Evolutionary conservation across 768 basidiomycete genomes (phyloP).

Genomic region (Tricholoma bakamatsutake): DNA sequence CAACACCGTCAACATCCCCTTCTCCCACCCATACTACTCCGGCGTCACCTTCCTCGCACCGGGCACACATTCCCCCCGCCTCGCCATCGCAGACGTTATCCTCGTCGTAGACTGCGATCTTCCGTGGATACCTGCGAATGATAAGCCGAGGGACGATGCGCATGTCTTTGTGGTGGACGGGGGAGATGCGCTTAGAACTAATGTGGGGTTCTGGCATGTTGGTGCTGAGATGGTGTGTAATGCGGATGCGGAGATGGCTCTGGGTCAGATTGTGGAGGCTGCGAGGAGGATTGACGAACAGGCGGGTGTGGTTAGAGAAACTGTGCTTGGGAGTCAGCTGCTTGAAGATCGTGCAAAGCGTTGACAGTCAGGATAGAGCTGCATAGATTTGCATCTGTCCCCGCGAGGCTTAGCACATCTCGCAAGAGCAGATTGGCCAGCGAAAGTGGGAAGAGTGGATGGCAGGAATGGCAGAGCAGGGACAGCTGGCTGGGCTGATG

Average conservation of each 20-base stretch:
- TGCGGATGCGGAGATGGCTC: constrained; percentile 48
- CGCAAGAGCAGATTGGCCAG: too few relatives aligned
- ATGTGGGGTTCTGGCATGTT: constrained; percentile 44
- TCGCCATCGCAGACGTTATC: constrained; percentile 54
- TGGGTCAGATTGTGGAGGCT: constrained; percentile 40
- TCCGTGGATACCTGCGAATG: constrained; percentile 55
- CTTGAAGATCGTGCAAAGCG: constrained; percentile 8
- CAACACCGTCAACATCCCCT: constrained; percentile 46
- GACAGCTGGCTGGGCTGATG: too few relatives aligned
- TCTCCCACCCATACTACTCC: constrained; percentile 47
- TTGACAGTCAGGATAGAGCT: constrained; percentile 2
- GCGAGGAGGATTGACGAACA: constrained; percentile 23
- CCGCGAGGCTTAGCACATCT: too few relatives aligned
- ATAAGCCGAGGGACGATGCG: constrained; percentile 36
- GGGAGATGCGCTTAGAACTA: constrained; percentile 16
- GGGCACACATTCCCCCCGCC: constrained; percentile 37
- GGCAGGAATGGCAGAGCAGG: too few relatives aligned
- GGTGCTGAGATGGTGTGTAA: constrained; percentile 54
- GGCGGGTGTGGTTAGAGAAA: constrained; percentile 1
- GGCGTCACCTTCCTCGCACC: constrained; percentile 46
- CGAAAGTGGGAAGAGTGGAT: too few relatives aligned
- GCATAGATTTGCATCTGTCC: too few relatives aligned
- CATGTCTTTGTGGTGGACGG: constrained; percentile 56
- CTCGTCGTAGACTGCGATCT: constrained; percentile 61
- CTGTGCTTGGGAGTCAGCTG: constrained; percentile 10